A percentile compares a stretch with the other conserved stretches of the same genome.
Evolutionary conservation across 768 basidiomycete genomes (phyloP).

Genomic region (Ramaria sp.): DNA sequence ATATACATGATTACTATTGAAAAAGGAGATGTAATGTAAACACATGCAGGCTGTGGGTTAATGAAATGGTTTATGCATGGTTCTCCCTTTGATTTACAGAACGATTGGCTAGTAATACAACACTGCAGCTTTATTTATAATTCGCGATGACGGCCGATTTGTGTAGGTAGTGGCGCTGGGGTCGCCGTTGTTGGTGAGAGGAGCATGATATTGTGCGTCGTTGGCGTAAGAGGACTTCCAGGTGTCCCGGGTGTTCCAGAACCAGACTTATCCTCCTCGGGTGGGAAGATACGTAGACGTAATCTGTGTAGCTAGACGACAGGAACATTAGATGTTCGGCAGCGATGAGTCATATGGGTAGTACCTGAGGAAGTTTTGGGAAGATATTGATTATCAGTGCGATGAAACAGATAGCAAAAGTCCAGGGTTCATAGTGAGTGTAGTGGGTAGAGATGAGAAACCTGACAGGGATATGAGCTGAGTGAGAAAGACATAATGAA

Average conservation of each 20-base stretch:
- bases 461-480: conserved; percentile 29
- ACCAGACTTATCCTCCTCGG: conserved; percentile 30
- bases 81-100: not conserved
- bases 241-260: conserved; percentile 11
- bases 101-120: conserved; percentile 1
- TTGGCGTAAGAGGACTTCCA: conserved; percentile 13
- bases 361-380: conserved; percentile 91
- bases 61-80: not conserved
- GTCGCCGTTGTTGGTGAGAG: not conserved
- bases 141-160: not conserved
- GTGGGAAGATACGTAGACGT: conserved; percentile 60
- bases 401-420: conserved; percentile 84
- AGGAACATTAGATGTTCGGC: conserved; percentile 3
- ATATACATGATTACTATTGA: not conserved
- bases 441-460: conserved; percentile 98
- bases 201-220: conserved; percentile 11
- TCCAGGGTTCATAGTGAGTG: conserved; percentile 89
- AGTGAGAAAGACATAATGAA: conserved; percentile 3
- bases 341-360: conserved; percentile 14
- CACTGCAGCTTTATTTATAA: not conserved
- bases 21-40: not conserved
- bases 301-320: conserved; percentile 61
- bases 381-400: conserved; percentile 50
- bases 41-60: not conserved
- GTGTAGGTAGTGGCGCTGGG: not conserved